Conservation (phyloP, 805 yeast species). For the Diddensiella caesifluorescens region DNA sequence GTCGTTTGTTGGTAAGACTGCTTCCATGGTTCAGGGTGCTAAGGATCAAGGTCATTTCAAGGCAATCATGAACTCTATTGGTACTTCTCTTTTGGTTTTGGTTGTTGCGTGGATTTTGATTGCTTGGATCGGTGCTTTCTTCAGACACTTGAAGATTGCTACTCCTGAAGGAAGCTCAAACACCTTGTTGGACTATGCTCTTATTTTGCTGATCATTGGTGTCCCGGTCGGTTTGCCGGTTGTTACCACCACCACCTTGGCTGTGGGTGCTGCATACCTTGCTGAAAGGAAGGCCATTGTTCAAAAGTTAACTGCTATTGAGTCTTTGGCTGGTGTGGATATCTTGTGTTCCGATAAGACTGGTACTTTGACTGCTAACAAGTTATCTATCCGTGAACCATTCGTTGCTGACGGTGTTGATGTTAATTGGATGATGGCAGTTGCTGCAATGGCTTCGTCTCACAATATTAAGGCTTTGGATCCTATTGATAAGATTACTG, state of each 20-base stretch:
- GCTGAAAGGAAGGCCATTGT: conserved; percentile 96
- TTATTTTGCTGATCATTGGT: conserved; percentile 94
- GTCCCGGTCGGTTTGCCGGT: conserved; percentile 99
- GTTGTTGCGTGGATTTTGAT: conserved; percentile 79
- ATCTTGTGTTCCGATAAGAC: conserved; percentile 95
- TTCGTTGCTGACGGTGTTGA: conserved; percentile 98
- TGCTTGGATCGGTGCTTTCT: conserved; percentile 93
- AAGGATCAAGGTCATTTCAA: conserved; percentile 96
- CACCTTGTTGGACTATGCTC: conserved; percentile 77
- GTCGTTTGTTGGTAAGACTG: conserved; percentile 96
- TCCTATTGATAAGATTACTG: conserved; percentile 95
- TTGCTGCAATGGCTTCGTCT: conserved; percentile 96
- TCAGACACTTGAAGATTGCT: conserved; percentile 86
- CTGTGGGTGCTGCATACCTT: conserved; percentile 98
- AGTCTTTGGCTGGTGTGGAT: conserved; percentile 95
- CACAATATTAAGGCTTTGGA: conserved; percentile 98
- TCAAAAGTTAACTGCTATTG: conserved; percentile 93
- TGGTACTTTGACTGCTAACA: conserved; percentile 96
- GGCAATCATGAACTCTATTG: conserved; percentile 95
- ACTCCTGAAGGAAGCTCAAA: conserved; percentile 39
- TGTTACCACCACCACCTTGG: conserved; percentile 96
- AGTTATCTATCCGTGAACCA: conserved; percentile 92
- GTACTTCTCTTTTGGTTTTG: conserved; percentile 82
- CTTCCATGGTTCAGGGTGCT: conserved; percentile 94
- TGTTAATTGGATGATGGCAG: conserved; percentile 92